Evolutionary conservation across 2,329 filamentous ascomycete genomes (phyloP).

Genomic region (Fusarium continuum): DNA sequence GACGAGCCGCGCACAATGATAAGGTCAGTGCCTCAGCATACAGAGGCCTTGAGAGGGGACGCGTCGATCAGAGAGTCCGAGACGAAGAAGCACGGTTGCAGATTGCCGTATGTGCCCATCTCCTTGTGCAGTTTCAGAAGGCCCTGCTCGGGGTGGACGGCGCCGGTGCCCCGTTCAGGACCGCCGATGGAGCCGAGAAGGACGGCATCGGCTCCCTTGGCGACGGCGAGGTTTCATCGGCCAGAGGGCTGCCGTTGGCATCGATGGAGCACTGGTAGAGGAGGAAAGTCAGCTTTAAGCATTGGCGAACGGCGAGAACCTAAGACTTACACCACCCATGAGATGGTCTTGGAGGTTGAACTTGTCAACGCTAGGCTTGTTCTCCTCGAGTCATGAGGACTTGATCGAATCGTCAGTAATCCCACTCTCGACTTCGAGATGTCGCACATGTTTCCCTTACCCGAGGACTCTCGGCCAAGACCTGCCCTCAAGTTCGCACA

Average conservation of each 20-base stretch:
- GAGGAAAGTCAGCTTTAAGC: background rate
- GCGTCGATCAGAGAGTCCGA: slow-evolving; percentile 83
- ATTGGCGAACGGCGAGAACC: slow-evolving; percentile 1
- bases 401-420: slow-evolving; percentile 53
- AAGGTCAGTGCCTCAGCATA: slow-evolving; percentile 90
- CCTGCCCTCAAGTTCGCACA: slow-evolving; percentile 54
- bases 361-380: slow-evolving; percentile 72
- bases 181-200: slow-evolving; percentile 94
- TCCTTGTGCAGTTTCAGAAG: slow-evolving; percentile 92
- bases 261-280: slow-evolving; percentile 82
- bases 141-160: slow-evolving; percentile 90
- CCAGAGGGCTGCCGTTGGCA: slow-evolving; percentile 78
- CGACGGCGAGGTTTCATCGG: slow-evolving; percentile 84
- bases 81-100: slow-evolving; percentile 95
- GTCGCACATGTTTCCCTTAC: slow-evolving; percentile 55
- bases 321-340: slow-evolving; percentile 80
- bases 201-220: slow-evolving; percentile 87
- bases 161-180: slow-evolving; percentile 93
- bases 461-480: slow-evolving; percentile 86
- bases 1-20: slow-evolving; percentile 87
- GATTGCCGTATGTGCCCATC: slow-evolving; percentile 92
- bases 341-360: slow-evolving; percentile 93
- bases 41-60: slow-evolving; percentile 85
- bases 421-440: no score
- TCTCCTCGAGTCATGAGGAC: slow-evolving; percentile 78